Evolutionary conservation across 306 rosid genomes (phyloP).

Genomic region (Cicer yamashitae): DNA sequence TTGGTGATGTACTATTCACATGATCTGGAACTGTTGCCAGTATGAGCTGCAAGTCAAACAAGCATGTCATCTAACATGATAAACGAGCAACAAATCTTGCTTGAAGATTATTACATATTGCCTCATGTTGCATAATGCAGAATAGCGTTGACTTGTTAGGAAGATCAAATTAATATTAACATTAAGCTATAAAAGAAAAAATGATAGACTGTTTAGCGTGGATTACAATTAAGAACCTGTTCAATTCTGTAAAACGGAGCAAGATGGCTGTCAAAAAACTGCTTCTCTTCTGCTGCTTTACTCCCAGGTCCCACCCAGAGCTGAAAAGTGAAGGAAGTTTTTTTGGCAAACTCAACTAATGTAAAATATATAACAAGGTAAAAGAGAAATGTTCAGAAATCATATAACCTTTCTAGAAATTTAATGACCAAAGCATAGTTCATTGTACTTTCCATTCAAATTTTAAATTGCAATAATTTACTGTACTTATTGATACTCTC

Average conservation of each 20-base stretch:
- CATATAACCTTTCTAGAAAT: constrained; percentile 29
- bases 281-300: constrained; percentile 90
- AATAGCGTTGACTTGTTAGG: constrained; percentile 25
- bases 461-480: constrained; percentile 37
- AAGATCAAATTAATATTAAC: constrained; percentile 34
- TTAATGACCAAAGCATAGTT: constrained; percentile 36
- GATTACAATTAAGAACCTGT: constrained; percentile 66
- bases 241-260: constrained; percentile 99
- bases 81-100: constrained; percentile 28
- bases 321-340: constrained; percentile 60
- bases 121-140: constrained; percentile 24
- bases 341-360: constrained; percentile 32
- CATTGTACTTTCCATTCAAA: constrained; percentile 5
- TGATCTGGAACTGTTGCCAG: constrained; percentile 78
- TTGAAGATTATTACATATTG: constrained; percentile 28
- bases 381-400: constrained; percentile 19
- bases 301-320: constrained; percentile 99
- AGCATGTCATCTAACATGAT: constrained; percentile 33
- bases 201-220: neutral
- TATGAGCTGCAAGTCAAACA: constrained; percentile 60
- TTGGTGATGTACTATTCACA: constrained; percentile 64
- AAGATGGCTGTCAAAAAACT: constrained; percentile 84
- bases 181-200: constrained; percentile 23
- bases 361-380: constrained; percentile 19
- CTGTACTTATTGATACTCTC: constrained; percentile 31